Evolutionary conservation across 352 stramenopile genomes (phyloP), one percentile per base, ranked within the genome.

Genomic region (Pilasporangium apinafurcum): DNA sequence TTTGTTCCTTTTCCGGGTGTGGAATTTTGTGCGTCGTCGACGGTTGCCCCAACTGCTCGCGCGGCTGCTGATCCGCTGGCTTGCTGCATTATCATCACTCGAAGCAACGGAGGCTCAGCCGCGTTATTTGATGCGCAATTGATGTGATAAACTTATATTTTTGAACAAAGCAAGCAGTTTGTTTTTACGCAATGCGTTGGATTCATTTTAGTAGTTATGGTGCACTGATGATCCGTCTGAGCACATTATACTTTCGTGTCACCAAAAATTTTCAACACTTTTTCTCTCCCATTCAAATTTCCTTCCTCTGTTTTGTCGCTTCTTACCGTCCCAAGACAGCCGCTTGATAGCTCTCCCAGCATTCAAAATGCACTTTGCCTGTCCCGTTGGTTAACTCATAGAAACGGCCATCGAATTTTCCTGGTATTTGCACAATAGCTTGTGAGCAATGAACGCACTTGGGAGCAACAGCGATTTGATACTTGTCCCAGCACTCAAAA

Each of bases 311-410:
- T n/a, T n/a, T n/a, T n/a, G n/a, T n/a, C n/a, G n/a, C n/a, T n/a
- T n/a, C 25, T 18, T 56, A 32, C 28, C 40, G 26, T 14, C 39
- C 39, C 20, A 41, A 14, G 30, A 16, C 30, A 12, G 31, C 21
- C 25, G 42, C 30, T 27, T 88, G 78, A 56, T 87, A 92, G 36
- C 53, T 62, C 20, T 86, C 75, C 81, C 81, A 92, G 60, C 81
- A 92, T 52, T 92, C 81, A 44, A 90, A 90, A 51, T 92, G 81
- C 35, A 92, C 81, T 48, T 92, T 92, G 18, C 81, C 81, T 26
- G 65, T 35, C 5, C 76, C 81, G 30, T 59, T 85, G 20, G 69
- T 85, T 27, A 92, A 65, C 9, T 89, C 78, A 59, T 91, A 92
- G 48, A 92, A 92, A 44, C 81, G 77, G 9, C 81, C 81, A 31